Evolutionary conservation across 2,329 filamentous ascomycete genomes (phyloP).

Genomic region (Fusarium sororula): DNA sequence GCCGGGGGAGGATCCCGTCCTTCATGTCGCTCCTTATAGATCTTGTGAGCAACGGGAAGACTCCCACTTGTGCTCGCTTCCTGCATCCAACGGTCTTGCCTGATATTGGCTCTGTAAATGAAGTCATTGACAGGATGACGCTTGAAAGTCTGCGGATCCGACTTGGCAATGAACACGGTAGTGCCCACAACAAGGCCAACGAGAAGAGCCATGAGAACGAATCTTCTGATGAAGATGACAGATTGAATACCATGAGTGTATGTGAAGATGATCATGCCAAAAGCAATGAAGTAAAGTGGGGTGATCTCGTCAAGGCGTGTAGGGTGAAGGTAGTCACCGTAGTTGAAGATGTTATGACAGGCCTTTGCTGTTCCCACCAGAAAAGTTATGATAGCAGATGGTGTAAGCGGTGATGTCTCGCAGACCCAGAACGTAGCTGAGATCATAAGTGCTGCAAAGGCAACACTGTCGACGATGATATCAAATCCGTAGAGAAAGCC

Average conservation of each 20-base stretch:
- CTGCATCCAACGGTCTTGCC: constrained; percentile 60
- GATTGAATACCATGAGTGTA: constrained; percentile 55
- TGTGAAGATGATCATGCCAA: constrained; percentile 55
- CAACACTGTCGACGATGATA: constrained; percentile 57
- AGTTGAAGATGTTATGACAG: constrained; percentile 47
- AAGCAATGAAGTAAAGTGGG: constrained; percentile 51
- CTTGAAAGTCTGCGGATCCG: constrained; percentile 42
- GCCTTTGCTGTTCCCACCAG: constrained; percentile 51
- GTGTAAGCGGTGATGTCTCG: constrained; percentile 56
- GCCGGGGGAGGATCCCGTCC: constrained; percentile 78
- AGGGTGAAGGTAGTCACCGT: constrained; percentile 58
- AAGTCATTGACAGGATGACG: constrained; percentile 60
- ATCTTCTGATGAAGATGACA: constrained; percentile 55
- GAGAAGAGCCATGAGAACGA: constrained; percentile 52
- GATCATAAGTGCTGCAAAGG: constrained; percentile 55
- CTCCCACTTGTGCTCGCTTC: constrained; percentile 58
- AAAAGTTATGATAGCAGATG: constrained; percentile 55
- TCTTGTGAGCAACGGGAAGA: constrained; percentile 55
- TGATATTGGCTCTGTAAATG: constrained; percentile 58
- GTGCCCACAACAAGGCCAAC: constrained; percentile 49
- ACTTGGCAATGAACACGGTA: constrained; percentile 50
- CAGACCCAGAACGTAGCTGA: constrained; percentile 58
- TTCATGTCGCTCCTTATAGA: constrained; percentile 63
- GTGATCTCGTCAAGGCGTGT: constrained; percentile 49
- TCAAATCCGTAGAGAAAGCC: constrained; percentile 60